Base-by-base conservation (phyloP, 1,284 basidiomycete genomes). In the Ceratobasidium sp. region DNA sequence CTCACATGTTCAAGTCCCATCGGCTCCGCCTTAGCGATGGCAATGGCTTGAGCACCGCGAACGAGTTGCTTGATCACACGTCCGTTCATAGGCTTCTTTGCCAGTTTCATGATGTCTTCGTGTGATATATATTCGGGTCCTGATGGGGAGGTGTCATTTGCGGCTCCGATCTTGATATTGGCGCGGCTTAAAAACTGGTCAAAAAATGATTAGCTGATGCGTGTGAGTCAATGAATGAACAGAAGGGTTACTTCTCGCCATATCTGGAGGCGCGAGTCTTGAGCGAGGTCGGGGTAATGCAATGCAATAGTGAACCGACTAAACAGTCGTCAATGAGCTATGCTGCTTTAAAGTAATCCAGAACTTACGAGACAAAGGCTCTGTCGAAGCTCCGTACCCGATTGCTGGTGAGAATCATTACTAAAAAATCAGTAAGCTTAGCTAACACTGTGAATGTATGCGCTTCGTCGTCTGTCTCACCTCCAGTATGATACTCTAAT, bases 271-370 rank as follows among this genome's bases (percentile, higher is more conserved):
- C 59, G 21, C 8, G 59, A 62, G 21, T 62, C 59, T 47, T 62
- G 16, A 9, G 26, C 59, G 26, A 62, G 59, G 43, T 62, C 59
- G 38, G 59, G 59, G 38, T 62, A 62, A 18, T 62, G 59, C 14
- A 62, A 44, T 7, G 59, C 59, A 43, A 62, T 62, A 23, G 59
- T 62, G 26, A 62, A 62, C 16, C 59, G 59, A 18, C 59, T 62
- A 23, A 28, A 18, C 14, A 14, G 18, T 14, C 13, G 18, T 23
- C 8, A 46, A 16, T 18, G 43, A 30, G 21, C 59, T 13, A 62
- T 23, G 14, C 8, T 7, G n/a, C 7, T 30, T 18, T 23, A 30
- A 16, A 23, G 30, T 28, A 23, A n/a, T 2, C 21, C 13, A 26
- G 16, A 23, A 38, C 62, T 52, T 38, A 64, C 62, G 62, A 64